These are phyloP conservation scores for Venturia aucupariae DNA, from an alignment of 2,329 filamentous ascomycete species.

Conservation along the genomic window DNA sequence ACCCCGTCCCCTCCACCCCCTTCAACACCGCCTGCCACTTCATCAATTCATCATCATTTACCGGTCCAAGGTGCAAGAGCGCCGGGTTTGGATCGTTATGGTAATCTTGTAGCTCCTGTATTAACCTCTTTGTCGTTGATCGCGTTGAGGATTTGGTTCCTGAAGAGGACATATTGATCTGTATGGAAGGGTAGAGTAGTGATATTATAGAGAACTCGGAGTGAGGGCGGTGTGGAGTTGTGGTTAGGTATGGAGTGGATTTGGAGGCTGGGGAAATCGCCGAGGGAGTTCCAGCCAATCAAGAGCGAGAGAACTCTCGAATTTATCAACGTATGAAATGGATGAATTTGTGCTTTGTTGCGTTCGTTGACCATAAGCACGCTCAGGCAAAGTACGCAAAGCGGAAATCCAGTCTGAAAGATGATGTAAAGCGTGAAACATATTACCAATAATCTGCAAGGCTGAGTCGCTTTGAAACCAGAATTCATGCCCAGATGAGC, in stretches of 20 bases:
- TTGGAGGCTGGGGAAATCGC: background rate
- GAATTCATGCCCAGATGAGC: no score
- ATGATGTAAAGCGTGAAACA: no score
- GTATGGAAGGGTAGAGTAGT: no score
- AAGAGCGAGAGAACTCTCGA: background rate
- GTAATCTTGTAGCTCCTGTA: conserved; percentile 53
- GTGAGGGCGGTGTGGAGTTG: background rate
- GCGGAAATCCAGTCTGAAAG: no score
- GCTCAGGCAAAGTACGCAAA: no score
- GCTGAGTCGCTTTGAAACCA: no score
- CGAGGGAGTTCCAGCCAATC: background rate
- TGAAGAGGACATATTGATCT: background rate
- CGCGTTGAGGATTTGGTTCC: conserved; percentile 13
- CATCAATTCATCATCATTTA: conserved; percentile 48
- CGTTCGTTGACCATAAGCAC: no score
- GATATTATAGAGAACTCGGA: background rate
- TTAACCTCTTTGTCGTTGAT: conserved; percentile 47
- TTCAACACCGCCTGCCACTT: conserved; percentile 53
- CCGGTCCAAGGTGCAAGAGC: conserved; percentile 47
- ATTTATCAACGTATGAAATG: no score
- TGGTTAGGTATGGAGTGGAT: background rate
- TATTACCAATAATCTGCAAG: no score
- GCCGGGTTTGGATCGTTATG: conserved; percentile 46
- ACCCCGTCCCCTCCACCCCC: conserved; percentile 49
- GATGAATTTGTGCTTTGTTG: no score